Evolutionary conservation across 768 basidiomycete species (phyloP).

Genomic region (Russula earlei): DNA sequence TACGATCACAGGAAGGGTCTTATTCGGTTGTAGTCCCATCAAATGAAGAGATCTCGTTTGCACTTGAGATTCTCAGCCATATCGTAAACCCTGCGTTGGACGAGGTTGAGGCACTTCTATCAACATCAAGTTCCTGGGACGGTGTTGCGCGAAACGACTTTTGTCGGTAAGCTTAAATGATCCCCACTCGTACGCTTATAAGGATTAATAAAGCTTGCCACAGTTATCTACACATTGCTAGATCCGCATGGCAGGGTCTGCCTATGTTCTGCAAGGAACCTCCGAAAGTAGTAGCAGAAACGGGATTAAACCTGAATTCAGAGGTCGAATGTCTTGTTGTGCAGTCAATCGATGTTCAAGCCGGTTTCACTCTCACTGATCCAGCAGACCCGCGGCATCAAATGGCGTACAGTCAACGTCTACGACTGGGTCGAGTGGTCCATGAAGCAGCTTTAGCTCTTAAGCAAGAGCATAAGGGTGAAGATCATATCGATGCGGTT

Average conservation of each 20-base stretch:
- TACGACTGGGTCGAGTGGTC: slow-evolving; percentile 57
- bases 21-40: slow-evolving; percentile 40
- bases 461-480: slow-evolving; percentile 50
- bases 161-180: slow-evolving; percentile 51
- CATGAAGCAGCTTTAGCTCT: slow-evolving; percentile 59
- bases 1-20: slow-evolving; percentile 9
- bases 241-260: slow-evolving; percentile 71
- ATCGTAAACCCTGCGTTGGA: slow-evolving; percentile 59
- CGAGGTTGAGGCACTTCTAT: slow-evolving; percentile 55
- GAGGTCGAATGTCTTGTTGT: slow-evolving; percentile 69
- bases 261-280: slow-evolving; percentile 56
- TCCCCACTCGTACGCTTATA: background rate
- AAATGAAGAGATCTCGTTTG: slow-evolving; percentile 65
- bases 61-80: slow-evolving; percentile 63
- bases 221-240: slow-evolving; percentile 60
- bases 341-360: slow-evolving; percentile 53
- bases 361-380: slow-evolving; percentile 68
- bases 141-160: slow-evolving; percentile 66
- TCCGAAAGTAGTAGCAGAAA: slow-evolving; percentile 46
- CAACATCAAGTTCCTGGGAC: slow-evolving; percentile 50
- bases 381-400: slow-evolving; percentile 68
- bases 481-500: slow-evolving; percentile 84
- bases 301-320: slow-evolving; percentile 48
- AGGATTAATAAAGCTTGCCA: background rate
- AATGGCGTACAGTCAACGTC: slow-evolving; percentile 44